Evolutionary conservation across 192 early-diverging fungal genomes (phyloP), one percentile per base, ranked within the genome.

Genomic region (Podila horticola): DNA sequence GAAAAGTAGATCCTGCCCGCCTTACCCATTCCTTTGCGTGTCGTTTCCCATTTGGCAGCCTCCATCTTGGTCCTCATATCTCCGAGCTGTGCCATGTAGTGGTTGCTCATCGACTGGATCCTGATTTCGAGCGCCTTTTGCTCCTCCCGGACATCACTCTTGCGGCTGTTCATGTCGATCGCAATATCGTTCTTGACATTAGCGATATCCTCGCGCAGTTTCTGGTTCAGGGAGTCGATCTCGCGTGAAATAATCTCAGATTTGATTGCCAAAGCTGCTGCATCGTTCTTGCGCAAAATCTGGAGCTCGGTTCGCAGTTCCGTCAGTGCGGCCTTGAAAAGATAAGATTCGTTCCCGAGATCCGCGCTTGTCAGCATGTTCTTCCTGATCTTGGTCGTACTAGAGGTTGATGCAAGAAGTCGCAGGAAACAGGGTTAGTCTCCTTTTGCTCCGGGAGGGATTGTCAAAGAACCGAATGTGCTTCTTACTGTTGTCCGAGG

Each of bases 91-190:
- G 96, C 87, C 71, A 93, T 93, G 67, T 94, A 93, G 74, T 94
- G 94, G 73, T 94, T 95, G 58, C 94, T 92, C 69, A 97, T 87
- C 61, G 93, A 92, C 62, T 96, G 93, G n/a, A 93, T 90, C 69
- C 86, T 74, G 84, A 93, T 89, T 65, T 94, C 93, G 72, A 93
- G 89, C 33, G 84, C 86, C 69, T 95, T 95, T 77, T 94, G 91
- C 28, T 93, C 88, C 62, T 94, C 93, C 26, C 90, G 85, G 10
- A 89, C 89, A 48, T 98, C 97, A 52, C 93, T 89, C 73, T 94
- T 95, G 72, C 94, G 92, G 74, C 93, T 94, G 82, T 95, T 98
- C 82, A 98, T 83, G 73, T 98, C 97, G 67, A 98, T 91, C 26
- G 91, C 86, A 52, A 98, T 92, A n/a, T 96, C 94, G 17, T 91